Percentiles rank a stretch among this genome's conserved stretches.
Conservation (phyloP, 2,329 filamentous ascomycete genomes). For the Chaetomium olivaceum region DNA sequence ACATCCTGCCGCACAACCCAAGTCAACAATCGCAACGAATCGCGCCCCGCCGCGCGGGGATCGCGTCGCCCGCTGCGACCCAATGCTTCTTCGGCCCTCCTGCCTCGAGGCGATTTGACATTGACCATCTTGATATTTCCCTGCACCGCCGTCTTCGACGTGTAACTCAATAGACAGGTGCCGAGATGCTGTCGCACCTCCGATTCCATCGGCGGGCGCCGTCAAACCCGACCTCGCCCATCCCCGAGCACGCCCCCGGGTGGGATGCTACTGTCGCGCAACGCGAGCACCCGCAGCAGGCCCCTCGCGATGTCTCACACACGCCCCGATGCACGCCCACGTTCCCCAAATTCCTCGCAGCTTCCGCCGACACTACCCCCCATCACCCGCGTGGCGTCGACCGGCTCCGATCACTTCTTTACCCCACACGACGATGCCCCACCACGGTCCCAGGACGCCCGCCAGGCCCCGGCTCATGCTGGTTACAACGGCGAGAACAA, state of each 20-base stretch:
- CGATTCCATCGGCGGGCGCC: conserved; percentile 60
- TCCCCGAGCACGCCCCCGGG: conserved; percentile 46
- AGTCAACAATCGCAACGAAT: background rate
- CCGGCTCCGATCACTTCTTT: conserved; percentile 36
- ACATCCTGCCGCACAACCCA: background rate
- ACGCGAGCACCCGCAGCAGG: conserved; percentile 46
- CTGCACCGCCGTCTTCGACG: background rate
- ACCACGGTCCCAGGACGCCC: conserved; percentile 23
- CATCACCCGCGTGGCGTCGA: conserved; percentile 51
- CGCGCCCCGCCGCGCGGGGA: conserved; percentile 8
- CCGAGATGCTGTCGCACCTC: conserved; percentile 39
- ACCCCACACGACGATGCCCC: conserved; percentile 28
- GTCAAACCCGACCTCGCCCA: conserved; percentile 57
- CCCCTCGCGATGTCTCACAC: conserved; percentile 44
- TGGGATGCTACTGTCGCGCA: conserved; percentile 44
- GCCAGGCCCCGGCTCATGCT: conserved; percentile 35
- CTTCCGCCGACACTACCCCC: conserved; percentile 53
- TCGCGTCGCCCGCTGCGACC: conserved; percentile 8
- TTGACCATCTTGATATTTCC: background rate
- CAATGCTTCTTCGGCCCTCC: conserved; percentile 14
- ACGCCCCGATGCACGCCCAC: conserved; percentile 40
- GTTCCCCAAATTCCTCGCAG: conserved; percentile 41
- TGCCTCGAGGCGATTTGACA: background rate
- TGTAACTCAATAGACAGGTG: background rate
- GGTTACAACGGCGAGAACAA: conserved; percentile 38